Percentiles rank a stretch among this genome's conserved stretches.
These are phyloP conservation scores for Ophiocordyceps unilateralis DNA, from an alignment of 2,329 filamentous ascomycete species.

Conservation along the genomic window DNA sequence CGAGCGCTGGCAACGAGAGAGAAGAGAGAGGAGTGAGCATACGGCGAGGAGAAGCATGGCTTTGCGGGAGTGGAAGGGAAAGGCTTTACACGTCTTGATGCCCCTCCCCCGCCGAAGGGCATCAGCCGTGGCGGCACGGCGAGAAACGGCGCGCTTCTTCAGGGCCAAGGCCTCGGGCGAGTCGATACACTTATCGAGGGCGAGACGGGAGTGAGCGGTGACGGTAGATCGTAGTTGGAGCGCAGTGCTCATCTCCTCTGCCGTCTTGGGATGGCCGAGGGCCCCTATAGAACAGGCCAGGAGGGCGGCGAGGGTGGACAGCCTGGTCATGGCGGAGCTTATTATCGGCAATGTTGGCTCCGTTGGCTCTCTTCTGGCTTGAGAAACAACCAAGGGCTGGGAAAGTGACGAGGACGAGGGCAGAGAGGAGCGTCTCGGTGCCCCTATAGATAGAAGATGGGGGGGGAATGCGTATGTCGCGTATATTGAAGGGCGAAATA, in stretches of 20 bases:
- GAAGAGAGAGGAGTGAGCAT: not conserved
- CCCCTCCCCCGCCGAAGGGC: conserved; percentile 3
- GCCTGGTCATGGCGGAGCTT: not conserved
- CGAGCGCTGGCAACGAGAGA: not conserved
- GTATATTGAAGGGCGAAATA: too few species aligned
- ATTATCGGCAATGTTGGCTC: not conserved
- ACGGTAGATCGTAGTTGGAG: conserved; percentile 1
- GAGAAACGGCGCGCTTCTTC: conserved; percentile 3
- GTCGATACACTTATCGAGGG: conserved; percentile 1
- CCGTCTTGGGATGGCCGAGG: conserved; percentile 6
- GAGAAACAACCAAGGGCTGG: too few species aligned
- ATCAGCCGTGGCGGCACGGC: conserved; percentile 3
- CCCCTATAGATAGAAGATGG: too few species aligned
- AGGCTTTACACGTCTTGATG: conserved; percentile 2
- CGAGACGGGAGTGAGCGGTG: conserved; percentile 2
- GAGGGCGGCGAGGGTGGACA: conserved; percentile 10
- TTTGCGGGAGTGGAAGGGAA: not conserved
- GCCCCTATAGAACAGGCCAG: conserved; percentile 10
- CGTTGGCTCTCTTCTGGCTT: not conserved
- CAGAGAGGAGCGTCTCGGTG: too few species aligned
- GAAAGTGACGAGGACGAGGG: not conserved
- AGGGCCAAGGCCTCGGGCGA: conserved; percentile 1
- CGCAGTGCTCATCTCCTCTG: conserved; percentile 1
- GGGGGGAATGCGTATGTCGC: too few species aligned
- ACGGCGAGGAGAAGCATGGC: not conserved